Evolutionary conservation across 148 eudicot genomes (phyloP).

Genomic region (Selenicereus undatus): DNA sequence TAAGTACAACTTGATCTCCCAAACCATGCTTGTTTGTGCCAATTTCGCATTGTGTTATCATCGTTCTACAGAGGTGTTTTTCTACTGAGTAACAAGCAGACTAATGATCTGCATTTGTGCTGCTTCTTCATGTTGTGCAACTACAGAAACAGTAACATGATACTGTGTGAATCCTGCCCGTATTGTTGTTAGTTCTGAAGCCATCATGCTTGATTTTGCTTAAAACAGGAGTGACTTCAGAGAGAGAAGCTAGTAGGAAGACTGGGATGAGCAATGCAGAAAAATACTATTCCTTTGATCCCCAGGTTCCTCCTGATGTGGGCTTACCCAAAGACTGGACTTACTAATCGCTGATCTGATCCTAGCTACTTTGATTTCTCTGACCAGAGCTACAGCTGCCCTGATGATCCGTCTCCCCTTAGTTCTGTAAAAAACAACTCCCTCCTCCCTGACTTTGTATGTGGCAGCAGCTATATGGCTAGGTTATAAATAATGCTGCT

Average conservation of each 20-base stretch:
- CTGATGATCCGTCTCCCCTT: no score
- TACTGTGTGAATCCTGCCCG: no score
- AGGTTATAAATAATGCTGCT: not conserved
- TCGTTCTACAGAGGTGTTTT: not conserved
- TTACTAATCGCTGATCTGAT: slow-evolving; percentile 5
- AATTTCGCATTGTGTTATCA: not conserved
- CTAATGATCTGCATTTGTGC: not conserved
- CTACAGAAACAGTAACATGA: no score
- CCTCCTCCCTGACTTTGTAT: no score
- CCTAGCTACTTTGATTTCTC: not conserved
- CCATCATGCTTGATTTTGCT: not conserved
- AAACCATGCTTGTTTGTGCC: no score
- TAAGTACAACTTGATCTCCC: no score
- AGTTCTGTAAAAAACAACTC: not conserved
- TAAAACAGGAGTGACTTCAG: not conserved
- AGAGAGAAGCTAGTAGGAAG: not conserved
- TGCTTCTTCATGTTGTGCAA: no score
- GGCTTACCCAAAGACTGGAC: slow-evolving; percentile 27
- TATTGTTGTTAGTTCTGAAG: not conserved
- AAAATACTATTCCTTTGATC: not conserved
- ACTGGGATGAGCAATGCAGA: not conserved
- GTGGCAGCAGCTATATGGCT: not conserved
- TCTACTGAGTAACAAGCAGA: not conserved
- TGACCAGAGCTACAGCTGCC: not conserved
- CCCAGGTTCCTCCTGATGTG: slow-evolving; percentile 10